These are phyloP conservation scores for Parathielavia appendiculata DNA, from an alignment of 495 filamentous ascomycete species.

Conservation along the genomic window DNA sequence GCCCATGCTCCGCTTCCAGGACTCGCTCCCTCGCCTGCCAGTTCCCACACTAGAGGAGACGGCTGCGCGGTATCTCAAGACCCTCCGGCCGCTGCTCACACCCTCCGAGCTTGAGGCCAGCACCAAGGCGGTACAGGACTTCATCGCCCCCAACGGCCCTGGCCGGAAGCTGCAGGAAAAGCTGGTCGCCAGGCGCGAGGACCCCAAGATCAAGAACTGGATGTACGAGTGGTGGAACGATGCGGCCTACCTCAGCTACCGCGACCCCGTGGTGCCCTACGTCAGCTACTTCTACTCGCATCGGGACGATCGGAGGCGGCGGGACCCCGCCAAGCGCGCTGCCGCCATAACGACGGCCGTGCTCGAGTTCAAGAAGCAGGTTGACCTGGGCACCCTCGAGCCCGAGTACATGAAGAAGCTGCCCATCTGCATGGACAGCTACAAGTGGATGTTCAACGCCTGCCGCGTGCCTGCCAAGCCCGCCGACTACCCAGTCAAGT, in stretches of 20 bases:
- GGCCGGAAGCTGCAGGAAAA: constrained; percentile 86
- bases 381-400: constrained; percentile 77
- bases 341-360: constrained; percentile 80
- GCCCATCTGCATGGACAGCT: constrained; percentile 94
- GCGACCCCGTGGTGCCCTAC: constrained; percentile 95
- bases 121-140: constrained; percentile 75
- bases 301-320: constrained; percentile 82
- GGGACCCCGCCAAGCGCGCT: constrained; percentile 86
- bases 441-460: constrained; percentile 98
- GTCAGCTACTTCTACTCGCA: constrained; percentile 99
- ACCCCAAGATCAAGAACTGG: constrained; percentile 90
- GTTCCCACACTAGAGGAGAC: constrained; percentile 95
- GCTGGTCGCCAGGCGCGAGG: constrained; percentile 70
- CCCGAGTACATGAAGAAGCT: constrained; percentile 97
- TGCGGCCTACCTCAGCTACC: constrained; percentile 82
- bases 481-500: constrained; percentile 81
- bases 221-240: constrained; percentile 97
- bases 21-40: constrained; percentile 85
- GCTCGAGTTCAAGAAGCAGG: constrained; percentile 90
- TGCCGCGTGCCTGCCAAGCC: constrained; percentile 80
- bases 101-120: constrained; percentile 67
- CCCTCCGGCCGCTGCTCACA: constrained; percentile 76
- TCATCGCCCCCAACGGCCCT: constrained; percentile 72
- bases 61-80: constrained; percentile 83
- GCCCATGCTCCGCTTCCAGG: constrained; percentile 91